These are phyloP conservation scores for Saccharomycopsis oosterbeekiorum DNA, from an alignment of 805 yeast species.

Conservation along the genomic window DNA sequence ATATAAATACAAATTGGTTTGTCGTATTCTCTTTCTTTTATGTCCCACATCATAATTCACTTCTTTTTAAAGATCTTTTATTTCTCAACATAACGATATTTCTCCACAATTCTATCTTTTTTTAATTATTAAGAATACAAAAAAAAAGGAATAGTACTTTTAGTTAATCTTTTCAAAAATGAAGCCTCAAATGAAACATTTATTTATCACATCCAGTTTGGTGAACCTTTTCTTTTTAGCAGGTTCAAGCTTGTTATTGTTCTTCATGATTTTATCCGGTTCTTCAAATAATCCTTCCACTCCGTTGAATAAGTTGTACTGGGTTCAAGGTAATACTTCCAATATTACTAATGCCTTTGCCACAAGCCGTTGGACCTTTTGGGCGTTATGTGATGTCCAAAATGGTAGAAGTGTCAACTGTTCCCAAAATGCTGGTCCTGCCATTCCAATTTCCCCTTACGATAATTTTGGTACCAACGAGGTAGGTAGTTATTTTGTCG, in stretches of 20 bases:
- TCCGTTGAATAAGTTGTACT: slow-evolving; percentile 61
- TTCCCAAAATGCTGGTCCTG: slow-evolving; percentile 44
- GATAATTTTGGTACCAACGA: slow-evolving; percentile 49
- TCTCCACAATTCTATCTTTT: not conserved
- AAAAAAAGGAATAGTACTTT: not conserved
- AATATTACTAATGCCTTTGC: slow-evolving; percentile 33
- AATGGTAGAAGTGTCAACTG: slow-evolving; percentile 42
- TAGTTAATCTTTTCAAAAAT: not conserved
- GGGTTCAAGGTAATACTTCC: slow-evolving; percentile 69
- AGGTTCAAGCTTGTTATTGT: slow-evolving; percentile 32
- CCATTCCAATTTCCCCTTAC: slow-evolving; percentile 72
- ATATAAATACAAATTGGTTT: no score
- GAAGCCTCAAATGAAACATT: not conserved
- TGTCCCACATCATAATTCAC: no score
- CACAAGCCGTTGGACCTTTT: slow-evolving; percentile 72
- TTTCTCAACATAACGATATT: no score
- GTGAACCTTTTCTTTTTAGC: slow-evolving; percentile 10
- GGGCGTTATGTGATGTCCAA: slow-evolving; percentile 45
- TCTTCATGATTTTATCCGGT: slow-evolving; percentile 58
- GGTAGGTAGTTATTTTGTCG: slow-evolving; percentile 29
- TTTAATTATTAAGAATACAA: no score
- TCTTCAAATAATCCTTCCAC: slow-evolving; percentile 33
- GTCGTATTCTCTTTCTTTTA: not conserved
- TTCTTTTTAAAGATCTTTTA: no score
- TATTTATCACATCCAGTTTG: slow-evolving; percentile 2